Base-by-base conservation (phyloP, 352 stramenopile genomes). In the Phytophthora ohioensis region DNA sequence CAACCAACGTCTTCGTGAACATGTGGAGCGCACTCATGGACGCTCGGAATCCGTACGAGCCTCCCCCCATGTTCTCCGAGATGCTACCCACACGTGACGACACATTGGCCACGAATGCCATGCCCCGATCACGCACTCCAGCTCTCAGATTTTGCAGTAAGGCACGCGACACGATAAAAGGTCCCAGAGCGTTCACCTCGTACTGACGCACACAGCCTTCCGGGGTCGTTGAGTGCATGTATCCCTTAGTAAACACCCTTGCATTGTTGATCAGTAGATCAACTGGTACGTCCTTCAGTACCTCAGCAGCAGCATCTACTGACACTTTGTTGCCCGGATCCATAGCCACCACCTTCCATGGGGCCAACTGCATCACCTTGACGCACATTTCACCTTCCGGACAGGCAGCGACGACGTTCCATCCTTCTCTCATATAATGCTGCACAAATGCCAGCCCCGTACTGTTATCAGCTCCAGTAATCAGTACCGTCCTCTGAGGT, bases 21-120 rank as follows among this genome's bases (percentile, higher is more conserved):
- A 90, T 92, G 72, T 96, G 91, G 34, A 94, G 76, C 27, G 89
- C 87, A 11, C 81, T 79, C 67, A 95, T 94, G 54, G 85, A 94
- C 31, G 91, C 78, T 35, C 87, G 85, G 67, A 94, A 95, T 10
- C 79, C 87, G 59, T 94, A 95, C 41, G 74, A 78, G 9, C 86
- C 84, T 52, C 88, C 88, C 0, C 58, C 73, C 38, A 39, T 10
- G 55, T 81, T 81, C 41, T 77, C 68, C 34, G 61, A 62, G 64
- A 92, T 84, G 48, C 81, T 87, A 8, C 80, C 84, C 47, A 90
- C 79, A 45, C 75, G 59, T 12, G 85, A 88, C 30, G 78, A 81
- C 11, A 93, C 59, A 41, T 92, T 83, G 15, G 68, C 81, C 15
- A 86, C 81, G 34, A 85, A 82, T 6, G 82, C 80, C 31, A 61